Base-by-base conservation (phyloP, 345 rosid species). In the Lepidium sativum region DNA sequence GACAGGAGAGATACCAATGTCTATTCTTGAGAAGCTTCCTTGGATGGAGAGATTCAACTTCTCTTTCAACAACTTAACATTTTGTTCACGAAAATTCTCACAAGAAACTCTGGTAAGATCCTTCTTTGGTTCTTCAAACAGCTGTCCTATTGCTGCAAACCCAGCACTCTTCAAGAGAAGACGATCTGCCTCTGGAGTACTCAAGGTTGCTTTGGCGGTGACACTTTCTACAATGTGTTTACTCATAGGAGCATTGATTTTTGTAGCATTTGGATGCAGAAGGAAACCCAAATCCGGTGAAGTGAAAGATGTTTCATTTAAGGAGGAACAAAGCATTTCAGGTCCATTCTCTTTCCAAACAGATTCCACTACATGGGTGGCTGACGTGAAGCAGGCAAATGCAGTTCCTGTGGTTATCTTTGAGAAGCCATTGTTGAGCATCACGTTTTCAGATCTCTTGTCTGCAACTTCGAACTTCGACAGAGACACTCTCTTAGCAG, bases 281-380 rank as follows among this genome's bases (percentile, higher is more conserved):
- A 84, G 83, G 79, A 89, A 74, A 72, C 9, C 67, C 58, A 16
- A 80, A 74, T 54, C 67, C 34, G 40, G 86, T 83, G 80, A 74
- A 16, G 83, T 78, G 38, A 89, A 85, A 72, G 91, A 82, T 69
- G 60, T 79, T 14, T 76, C 89, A 3, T 83, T 72, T 16, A 89
- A 82, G 58, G 98, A 92, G 54, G 98, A 87, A 48, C 88, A 77
- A 52, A 79, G 67, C 27, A 77, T 92, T 69, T 87, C 96, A 0
- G 97, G 97, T 21, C 94, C 98, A 1, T 89, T 92, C 59, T 87
- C 94, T 0, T 92, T 89, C 78, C 91, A 92, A 61, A 84, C 95
- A 0, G 97, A 92, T 84, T 92, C 97, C 2, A 85, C 91, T 7
- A 89, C 89, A 29, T 89, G 97, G 97, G 86, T 92, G 2, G 98